A percentile compares a stretch with the other conserved stretches of the same genome.
Conservation (phyloP, 768 basidiomycete species). For the Leccinum obscurum region DNA sequence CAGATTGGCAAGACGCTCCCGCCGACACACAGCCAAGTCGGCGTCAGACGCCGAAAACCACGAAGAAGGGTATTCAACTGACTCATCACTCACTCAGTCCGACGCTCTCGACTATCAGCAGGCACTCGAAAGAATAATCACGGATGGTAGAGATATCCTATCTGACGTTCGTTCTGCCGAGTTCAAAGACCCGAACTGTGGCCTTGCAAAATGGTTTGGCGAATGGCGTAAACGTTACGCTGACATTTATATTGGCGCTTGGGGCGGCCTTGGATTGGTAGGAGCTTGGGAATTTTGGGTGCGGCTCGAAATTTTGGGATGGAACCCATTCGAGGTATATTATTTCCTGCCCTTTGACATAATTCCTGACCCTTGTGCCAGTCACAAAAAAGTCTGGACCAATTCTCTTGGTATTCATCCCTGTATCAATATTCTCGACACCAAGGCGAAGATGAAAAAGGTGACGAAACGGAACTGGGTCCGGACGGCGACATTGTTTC, state of each 20-base stretch:
- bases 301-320: conserved; percentile 81
- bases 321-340: conserved; percentile 83
- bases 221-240: conserved; percentile 75
- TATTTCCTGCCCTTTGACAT: not conserved
- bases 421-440: conserved; percentile 70
- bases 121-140: conserved; percentile 56
- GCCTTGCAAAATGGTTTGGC: conserved; percentile 62
- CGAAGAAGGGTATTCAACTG: conserved; percentile 89
- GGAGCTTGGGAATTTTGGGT: conserved; percentile 95
- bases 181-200: conserved; percentile 77
- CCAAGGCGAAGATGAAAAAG: conserved; percentile 44
- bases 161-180: conserved; percentile 83
- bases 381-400: conserved; percentile 65
- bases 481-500: conserved; percentile 87
- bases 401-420: conserved; percentile 80
- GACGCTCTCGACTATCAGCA: conserved; percentile 69
- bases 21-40: conserved; percentile 38
- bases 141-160: conserved; percentile 57
- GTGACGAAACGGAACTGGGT: conserved; percentile 61
- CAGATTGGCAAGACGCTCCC: conserved; percentile 55
- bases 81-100: conserved; percentile 64
- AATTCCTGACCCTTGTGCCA: conserved; percentile 10
- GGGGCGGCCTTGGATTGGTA: conserved; percentile 84
- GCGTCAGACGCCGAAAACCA: conserved; percentile 23
- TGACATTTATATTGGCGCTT: conserved; percentile 86